Evolutionary conservation across 2,329 filamentous ascomycete genomes (phyloP).

Genomic region (Ciborinia camelliae): DNA sequence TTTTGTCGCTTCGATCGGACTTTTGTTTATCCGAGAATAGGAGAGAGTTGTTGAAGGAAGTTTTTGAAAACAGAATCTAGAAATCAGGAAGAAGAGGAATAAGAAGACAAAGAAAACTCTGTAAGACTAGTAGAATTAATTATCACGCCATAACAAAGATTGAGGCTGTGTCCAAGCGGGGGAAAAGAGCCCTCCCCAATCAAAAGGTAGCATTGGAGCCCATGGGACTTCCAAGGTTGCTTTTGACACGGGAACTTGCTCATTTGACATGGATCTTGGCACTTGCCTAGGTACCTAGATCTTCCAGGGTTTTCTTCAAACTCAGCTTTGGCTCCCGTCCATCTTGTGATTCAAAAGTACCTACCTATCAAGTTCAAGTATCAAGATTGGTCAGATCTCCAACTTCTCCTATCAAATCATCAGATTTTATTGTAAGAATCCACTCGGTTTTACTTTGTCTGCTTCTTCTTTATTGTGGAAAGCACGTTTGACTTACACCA

Average conservation of each 20-base stretch:
- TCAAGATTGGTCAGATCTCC: too few relatives aligned
- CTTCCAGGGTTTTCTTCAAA: too few relatives aligned
- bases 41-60: neutral
- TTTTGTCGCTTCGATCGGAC: neutral
- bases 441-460: neutral
- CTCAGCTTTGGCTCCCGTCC: too few relatives aligned
- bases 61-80: neutral
- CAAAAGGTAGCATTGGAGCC: neutral
- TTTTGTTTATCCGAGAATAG: neutral
- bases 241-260: neutral
- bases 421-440: neutral
- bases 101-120: neutral
- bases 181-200: neutral
- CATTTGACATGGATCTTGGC: neutral
- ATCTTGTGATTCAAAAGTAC: too few relatives aligned
- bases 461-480: neutral
- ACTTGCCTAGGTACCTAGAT: too few relatives aligned
- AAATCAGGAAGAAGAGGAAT: neutral
- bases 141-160: neutral
- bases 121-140: neutral
- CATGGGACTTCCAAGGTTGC: neutral
- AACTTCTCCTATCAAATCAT: neutral
- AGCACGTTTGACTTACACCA: neutral
- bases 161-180: neutral
- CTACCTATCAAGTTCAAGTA: too few relatives aligned